These are phyloP conservation scores for Apiospora hydei DNA, from an alignment of 2,329 filamentous ascomycete genomes.

Conservation along the genomic window DNA sequence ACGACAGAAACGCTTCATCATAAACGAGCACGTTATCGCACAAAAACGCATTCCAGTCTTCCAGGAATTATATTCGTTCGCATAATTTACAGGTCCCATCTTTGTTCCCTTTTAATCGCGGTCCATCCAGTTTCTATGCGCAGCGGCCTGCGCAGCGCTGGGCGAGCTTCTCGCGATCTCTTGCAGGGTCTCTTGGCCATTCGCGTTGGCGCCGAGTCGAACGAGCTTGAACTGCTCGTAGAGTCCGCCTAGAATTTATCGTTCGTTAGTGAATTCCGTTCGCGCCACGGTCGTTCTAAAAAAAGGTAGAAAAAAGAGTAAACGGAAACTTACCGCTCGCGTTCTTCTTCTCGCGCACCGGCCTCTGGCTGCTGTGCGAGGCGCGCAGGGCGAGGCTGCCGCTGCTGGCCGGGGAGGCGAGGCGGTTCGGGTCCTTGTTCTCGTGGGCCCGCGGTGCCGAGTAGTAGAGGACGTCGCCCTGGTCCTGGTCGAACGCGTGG, in stretches of 20 bases:
- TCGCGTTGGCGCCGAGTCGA: background rate
- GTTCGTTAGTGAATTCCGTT: background rate
- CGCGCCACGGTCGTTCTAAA: too few relatives aligned
- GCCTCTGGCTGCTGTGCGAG: conserved; percentile 28
- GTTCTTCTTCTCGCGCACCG: conserved; percentile 33
- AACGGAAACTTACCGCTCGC: conserved; percentile 30
- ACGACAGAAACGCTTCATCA: background rate
- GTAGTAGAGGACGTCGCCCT: conserved; percentile 32
- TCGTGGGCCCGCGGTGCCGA: conserved; percentile 33
- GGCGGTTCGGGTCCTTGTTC: conserved; percentile 27
- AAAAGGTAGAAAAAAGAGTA: background rate
- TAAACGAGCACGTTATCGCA: background rate
- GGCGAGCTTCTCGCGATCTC: background rate
- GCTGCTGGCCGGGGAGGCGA: conserved; percentile 29
- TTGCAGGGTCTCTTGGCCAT: background rate
- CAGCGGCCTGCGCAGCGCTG: background rate
- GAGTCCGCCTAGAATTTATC: background rate
- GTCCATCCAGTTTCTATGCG: background rate
- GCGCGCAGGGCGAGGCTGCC: conserved; percentile 36
- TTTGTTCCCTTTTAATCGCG: background rate
- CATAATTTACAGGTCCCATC: background rate
- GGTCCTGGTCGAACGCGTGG: conserved; percentile 32
- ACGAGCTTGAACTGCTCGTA: conserved; percentile 27
- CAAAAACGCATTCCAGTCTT: background rate
- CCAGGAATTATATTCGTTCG: background rate